A percentile compares a stretch with the other conserved stretches of the same genome.
phyloP scores from a whole-genome alignment of 2,329 filamentous ascomycete species.

The Ascochyta pisi region DNA sequence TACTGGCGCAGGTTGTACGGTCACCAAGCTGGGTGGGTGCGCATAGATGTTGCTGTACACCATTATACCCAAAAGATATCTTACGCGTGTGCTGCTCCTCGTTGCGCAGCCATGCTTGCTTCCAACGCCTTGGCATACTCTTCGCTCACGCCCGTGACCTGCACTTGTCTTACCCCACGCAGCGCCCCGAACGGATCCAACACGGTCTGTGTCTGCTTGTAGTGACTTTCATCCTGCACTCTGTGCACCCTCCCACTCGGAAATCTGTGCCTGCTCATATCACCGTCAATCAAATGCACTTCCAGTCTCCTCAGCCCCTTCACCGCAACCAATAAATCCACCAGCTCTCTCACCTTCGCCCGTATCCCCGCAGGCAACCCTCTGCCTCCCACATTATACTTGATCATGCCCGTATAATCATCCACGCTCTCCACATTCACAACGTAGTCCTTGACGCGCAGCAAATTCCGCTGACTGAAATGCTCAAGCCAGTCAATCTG shows the following conservation, averaged over 20 bases:
- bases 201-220: conserved; percentile 49
- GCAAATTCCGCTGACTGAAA: conserved; percentile 51
- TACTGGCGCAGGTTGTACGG: conserved; percentile 16
- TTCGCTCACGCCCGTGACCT: conserved; percentile 50
- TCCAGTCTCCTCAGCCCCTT: conserved; percentile 35
- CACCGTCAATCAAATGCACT: conserved; percentile 43
- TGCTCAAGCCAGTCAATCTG: conserved; percentile 52
- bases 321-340: conserved; percentile 44
- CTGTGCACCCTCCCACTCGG: conserved; percentile 43
- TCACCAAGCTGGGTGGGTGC: conserved; percentile 5
- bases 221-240: conserved; percentile 44
- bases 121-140: conserved; percentile 47
- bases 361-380: conserved; percentile 54
- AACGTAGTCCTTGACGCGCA: conserved; percentile 51
- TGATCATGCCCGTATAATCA: conserved; percentile 59
- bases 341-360: conserved; percentile 51
- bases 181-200: conserved; percentile 52
- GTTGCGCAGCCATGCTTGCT: conserved; percentile 39
- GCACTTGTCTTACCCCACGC: conserved; percentile 44
- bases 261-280: conserved; percentile 36
- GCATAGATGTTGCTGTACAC: conserved; percentile 18
- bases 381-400: conserved; percentile 57
- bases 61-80: conserved; percentile 34
- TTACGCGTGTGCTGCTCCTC: conserved; percentile 23
- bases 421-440: conserved; percentile 58